phyloP scores from a whole-genome alignment of 768 basidiomycete genomes.

The Boletus vinaceobasis region DNA sequence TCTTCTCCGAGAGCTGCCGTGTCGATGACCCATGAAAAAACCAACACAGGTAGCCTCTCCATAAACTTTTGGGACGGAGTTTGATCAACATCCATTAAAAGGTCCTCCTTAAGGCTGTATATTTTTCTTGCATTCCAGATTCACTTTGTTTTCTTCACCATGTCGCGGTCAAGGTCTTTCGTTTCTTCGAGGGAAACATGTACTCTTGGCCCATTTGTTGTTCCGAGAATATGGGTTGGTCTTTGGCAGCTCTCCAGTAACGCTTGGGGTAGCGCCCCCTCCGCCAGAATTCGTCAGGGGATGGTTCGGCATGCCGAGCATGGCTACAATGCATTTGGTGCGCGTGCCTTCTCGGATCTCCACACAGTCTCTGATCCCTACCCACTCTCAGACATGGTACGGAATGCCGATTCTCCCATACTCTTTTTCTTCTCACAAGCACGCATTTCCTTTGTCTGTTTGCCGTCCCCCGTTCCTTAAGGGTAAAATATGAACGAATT shows the following conservation, averaged over 20 bases:
- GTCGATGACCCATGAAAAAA: neutral
- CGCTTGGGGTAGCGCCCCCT: conserved; percentile 78
- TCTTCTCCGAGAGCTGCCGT: conserved; percentile 10
- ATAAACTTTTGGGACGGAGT: conserved; percentile 29
- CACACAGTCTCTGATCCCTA: conserved; percentile 8
- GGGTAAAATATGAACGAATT: conserved; percentile 21
- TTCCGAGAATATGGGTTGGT: conserved; percentile 70
- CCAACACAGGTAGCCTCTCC: conserved; percentile 1
- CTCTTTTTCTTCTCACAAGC: conserved; percentile 14
- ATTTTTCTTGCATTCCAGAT: conserved; percentile 7
- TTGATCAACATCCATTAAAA: conserved; percentile 29
- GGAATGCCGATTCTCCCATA: conserved; percentile 18
- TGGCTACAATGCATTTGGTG: conserved; percentile 50
- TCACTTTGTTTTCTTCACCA: conserved; percentile 13
- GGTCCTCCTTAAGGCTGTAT: neutral
- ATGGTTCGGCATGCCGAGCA: conserved; percentile 62
- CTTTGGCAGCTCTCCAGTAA: conserved; percentile 86
- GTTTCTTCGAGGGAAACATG: conserved; percentile 41
- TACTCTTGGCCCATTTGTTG: conserved; percentile 51
- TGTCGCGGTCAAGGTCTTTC: conserved; percentile 18
- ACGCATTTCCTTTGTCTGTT: neutral
- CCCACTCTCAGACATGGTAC: conserved; percentile 51
- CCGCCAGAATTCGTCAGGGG: conserved; percentile 58
- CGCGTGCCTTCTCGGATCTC: conserved; percentile 14
- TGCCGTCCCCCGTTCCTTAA: conserved; percentile 10